Conservation (phyloP, 495 filamentous ascomycete species). For the Penicillium longicatenatum region DNA sequence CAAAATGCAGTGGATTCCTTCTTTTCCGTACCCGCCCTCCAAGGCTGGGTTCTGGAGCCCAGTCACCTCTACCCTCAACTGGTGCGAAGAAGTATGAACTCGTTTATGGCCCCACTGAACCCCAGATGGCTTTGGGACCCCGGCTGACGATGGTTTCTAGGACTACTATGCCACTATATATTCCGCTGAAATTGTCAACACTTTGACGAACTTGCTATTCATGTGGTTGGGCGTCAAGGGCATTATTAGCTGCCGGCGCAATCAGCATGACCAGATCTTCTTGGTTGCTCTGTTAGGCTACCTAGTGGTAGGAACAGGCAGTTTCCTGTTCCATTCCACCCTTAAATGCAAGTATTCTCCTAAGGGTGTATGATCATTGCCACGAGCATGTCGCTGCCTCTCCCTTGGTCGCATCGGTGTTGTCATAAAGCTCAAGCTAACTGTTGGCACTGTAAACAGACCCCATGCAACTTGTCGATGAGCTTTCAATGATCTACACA, state of each 20-base stretch:
- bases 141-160: conserved; percentile 24
- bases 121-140: background rate
- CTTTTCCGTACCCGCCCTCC: conserved; percentile 68
- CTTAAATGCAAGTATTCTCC: conserved; percentile 65
- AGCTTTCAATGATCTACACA: conserved; percentile 97
- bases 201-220: conserved; percentile 81
- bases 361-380: background rate
- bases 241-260: conserved; percentile 64
- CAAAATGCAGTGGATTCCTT: conserved; percentile 50
- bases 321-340: conserved; percentile 80
- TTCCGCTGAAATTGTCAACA: conserved; percentile 67
- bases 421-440: conserved; percentile 12
- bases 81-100: conserved; percentile 81
- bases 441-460: conserved; percentile 52
- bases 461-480: conserved; percentile 96
- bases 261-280: conserved; percentile 76
- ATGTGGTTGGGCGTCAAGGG: conserved; percentile 73
- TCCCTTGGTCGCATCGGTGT: background rate
- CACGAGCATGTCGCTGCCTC: background rate
- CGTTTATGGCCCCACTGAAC: conserved; percentile 2
- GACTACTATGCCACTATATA: conserved; percentile 64
- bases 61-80: conserved; percentile 87
- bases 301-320: conserved; percentile 76
- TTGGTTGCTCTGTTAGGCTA: conserved; percentile 71
- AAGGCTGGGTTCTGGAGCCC: conserved; percentile 77